These are phyloP conservation scores for Trametes villosa DNA, from an alignment of 768 basidiomycete species.

Conservation along the genomic window DNA sequence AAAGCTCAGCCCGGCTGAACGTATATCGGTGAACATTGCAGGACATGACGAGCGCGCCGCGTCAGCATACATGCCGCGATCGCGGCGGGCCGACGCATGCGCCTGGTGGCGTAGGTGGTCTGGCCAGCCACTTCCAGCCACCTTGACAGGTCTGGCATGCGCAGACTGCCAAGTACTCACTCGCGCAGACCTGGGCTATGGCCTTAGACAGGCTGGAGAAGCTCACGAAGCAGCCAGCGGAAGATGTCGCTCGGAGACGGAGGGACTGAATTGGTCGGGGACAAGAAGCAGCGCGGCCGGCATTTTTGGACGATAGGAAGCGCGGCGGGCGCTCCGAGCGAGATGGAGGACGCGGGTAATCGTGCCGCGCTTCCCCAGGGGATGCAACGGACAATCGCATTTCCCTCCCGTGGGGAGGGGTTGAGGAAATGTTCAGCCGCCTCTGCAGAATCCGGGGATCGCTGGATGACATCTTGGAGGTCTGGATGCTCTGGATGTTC, in stretches of 20 bases:
- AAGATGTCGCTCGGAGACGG: not conserved
- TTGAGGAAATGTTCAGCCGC: conserved; percentile 3
- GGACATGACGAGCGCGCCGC: not conserved
- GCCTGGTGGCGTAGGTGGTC: not conserved
- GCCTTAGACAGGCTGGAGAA: not conserved
- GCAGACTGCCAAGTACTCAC: not conserved
- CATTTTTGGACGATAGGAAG: not conserved
- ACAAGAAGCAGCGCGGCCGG: too few relatives aligned
- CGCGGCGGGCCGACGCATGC: not conserved
- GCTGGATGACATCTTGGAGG: too few relatives aligned
- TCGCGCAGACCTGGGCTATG: not conserved
- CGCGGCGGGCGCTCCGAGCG: conserved; percentile 12
- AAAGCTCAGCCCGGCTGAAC: too few relatives aligned
- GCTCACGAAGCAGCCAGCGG: not conserved
- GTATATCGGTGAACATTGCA: not conserved
- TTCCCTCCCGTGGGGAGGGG: not conserved
- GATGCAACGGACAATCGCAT: not conserved
- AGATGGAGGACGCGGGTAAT: conserved; percentile 12
- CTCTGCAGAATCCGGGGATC: not conserved
- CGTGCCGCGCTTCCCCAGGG: not conserved
- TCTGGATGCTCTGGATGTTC: too few relatives aligned
- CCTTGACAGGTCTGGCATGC: not conserved
- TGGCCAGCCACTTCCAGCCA: not conserved
- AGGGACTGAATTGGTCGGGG: not conserved
- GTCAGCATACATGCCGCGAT: not conserved